Evolutionary conservation across 768 basidiomycete genomes (phyloP).

Genomic region (Termitomyces sp.): DNA sequence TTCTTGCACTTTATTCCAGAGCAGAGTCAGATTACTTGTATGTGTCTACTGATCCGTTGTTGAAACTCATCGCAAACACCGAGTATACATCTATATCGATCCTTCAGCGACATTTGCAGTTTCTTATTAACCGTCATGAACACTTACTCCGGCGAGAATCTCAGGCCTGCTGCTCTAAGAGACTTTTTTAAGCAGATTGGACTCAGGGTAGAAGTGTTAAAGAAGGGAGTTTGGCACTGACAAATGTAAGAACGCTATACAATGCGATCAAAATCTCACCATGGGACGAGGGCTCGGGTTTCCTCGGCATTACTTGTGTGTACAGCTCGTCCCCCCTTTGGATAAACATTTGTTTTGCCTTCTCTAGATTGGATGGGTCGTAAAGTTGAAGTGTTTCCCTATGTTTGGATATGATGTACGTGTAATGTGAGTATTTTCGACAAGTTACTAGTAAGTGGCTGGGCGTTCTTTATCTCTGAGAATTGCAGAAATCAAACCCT

Average conservation of each 20-base stretch:
- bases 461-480: no score
- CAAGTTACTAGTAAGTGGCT: no score
- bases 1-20: conserved; percentile 55
- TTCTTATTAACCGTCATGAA: conserved; percentile 40
- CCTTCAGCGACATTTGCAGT: conserved; percentile 61
- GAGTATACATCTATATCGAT: conserved; percentile 62
- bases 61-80: not conserved
- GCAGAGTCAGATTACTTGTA: conserved; percentile 80
- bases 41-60: conserved; percentile 32
- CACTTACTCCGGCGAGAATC: conserved; percentile 31
- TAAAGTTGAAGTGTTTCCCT: no score
- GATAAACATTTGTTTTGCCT: no score
- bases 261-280: not conserved
- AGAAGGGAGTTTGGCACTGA: conserved; percentile 57
- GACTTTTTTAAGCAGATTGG: conserved; percentile 60
- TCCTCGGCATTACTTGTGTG: no score
- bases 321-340: no score
- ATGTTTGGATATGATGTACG: no score
- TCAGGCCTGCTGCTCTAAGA: conserved; percentile 44
- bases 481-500: no score
- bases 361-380: no score
- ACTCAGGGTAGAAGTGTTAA: conserved; percentile 49
- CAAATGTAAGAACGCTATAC: conserved; percentile 36
- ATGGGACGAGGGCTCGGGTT: no score
- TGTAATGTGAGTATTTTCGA: no score